Evolutionary conservation across 768 basidiomycete species (phyloP).

Genomic region (Boletus sp.): DNA sequence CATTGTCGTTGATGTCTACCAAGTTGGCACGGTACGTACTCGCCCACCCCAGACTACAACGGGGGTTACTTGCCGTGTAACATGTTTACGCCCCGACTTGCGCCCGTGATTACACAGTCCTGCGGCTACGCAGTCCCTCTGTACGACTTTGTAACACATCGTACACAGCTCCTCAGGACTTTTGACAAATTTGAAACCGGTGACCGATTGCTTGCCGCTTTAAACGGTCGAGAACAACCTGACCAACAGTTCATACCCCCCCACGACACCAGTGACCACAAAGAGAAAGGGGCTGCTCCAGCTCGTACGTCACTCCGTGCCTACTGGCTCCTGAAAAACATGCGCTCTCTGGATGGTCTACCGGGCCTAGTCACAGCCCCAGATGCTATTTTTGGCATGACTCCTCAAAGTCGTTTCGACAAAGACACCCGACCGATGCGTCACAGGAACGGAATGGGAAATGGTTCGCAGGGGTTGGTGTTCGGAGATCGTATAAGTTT

Average conservation of each 20-base stretch:
- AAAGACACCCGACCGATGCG: slow-evolving; percentile 12
- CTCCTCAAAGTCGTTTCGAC: slow-evolving; percentile 19
- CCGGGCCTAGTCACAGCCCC: slow-evolving; percentile 40
- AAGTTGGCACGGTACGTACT: slow-evolving; percentile 45
- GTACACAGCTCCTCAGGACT: slow-evolving; percentile 46
- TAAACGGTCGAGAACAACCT: not conserved
- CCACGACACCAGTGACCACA: slow-evolving; percentile 7
- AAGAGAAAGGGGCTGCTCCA: not conserved
- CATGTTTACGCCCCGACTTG: not conserved
- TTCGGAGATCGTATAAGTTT: slow-evolving; percentile 10
- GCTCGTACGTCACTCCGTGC: slow-evolving; percentile 40
- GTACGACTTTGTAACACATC: slow-evolving; percentile 55
- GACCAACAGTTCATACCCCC: not conserved
- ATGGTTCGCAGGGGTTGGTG: not conserved
- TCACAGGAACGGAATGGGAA: not conserved
- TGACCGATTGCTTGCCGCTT: slow-evolving; percentile 31
- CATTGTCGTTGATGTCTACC: slow-evolving; percentile 56
- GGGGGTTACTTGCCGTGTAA: not conserved
- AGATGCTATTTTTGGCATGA: slow-evolving; percentile 10
- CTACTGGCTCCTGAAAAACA: slow-evolving; percentile 53
- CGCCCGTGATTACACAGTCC: slow-evolving; percentile 39
- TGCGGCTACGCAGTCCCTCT: slow-evolving; percentile 65
- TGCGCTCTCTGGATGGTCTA: slow-evolving; percentile 54
- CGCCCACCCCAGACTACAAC: not conserved
- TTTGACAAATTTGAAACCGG: slow-evolving; percentile 39